Percentiles rank a stretch among this genome's conserved stretches.
Conservation (phyloP, 2,329 filamentous ascomycete species). For the Verticillium albo-atrum region DNA sequence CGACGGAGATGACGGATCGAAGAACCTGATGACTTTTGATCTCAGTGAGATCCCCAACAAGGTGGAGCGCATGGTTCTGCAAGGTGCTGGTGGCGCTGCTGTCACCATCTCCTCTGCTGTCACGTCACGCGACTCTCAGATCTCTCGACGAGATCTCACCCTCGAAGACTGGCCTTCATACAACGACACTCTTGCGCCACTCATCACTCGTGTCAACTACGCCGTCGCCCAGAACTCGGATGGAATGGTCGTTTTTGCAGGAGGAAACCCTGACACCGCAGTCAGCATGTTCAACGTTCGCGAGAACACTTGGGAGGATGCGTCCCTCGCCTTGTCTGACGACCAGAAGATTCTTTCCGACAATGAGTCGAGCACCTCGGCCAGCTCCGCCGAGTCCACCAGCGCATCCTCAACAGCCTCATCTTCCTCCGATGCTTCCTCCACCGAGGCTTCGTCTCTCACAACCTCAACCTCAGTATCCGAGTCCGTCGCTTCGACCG, state of each 20-base stretch:
- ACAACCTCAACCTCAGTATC: conserved; percentile 7
- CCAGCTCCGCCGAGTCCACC: conserved; percentile 21
- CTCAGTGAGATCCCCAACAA: conserved; percentile 68
- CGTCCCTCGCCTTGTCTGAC: conserved; percentile 54
- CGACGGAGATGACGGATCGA: conserved; percentile 70
- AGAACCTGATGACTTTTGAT: conserved; percentile 75
- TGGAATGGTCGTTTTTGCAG: conserved; percentile 66
- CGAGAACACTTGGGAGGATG: conserved; percentile 74
- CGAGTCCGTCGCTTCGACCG: conserved; percentile 12
- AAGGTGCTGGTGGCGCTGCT: conserved; percentile 54
- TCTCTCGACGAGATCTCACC: conserved; percentile 42
- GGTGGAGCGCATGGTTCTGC: conserved; percentile 65
- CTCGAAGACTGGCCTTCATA: conserved; percentile 70
- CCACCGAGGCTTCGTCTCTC: conserved; percentile 19
- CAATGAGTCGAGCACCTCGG: conserved; percentile 18
- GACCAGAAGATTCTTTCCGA: conserved; percentile 33
- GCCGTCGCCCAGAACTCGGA: conserved; percentile 63
- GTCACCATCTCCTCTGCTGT: conserved; percentile 42
- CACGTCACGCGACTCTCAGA: conserved; percentile 25
- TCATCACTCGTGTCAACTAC: conserved; percentile 59
- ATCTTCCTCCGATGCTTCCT: conserved; percentile 16
- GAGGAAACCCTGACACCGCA: conserved; percentile 63
- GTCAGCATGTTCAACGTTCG: conserved; percentile 74
- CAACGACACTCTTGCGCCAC: conserved; percentile 69
- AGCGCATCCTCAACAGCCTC: conserved; percentile 21